Evolutionary conservation across 139 green algal species (phyloP), one percentile per base, ranked within the genome.

Genomic region (Axilococcus clingmanii): DNA sequence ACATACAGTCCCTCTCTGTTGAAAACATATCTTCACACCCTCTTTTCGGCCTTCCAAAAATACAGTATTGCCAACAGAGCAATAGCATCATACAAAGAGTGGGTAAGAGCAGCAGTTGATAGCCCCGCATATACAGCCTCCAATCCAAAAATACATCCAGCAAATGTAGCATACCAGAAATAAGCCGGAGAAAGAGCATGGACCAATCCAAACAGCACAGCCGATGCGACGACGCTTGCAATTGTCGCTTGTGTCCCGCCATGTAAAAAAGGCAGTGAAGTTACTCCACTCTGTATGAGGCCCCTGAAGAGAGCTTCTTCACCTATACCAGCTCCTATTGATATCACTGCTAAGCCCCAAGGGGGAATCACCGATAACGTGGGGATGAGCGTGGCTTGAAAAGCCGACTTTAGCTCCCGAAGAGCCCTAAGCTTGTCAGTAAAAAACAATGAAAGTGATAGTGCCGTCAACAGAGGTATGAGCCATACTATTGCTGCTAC

Each of bases 291-390:
- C 30, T 68, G 59, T 38, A 68, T 14, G 37, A 52, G 48, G 4
- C 8, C 59, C 7, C 59, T 15, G n/a, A 68, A 68, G 16, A 68
- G 51, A 1, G 50, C 55, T 34, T 68, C 59, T 11, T 68, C 59
- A 0, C 59, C 59, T 9, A 68, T 23, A 8, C 59, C 59, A 17
- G 59, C 59, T 2, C 59, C 59, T 1, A 52, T 15, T 2, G 59
- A 48, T 17, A 68, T 52, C 30, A 59, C 8, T 5, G 19, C 42
- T 37, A 68, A 30, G 30, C 59, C 59, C 46, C 27, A 62, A 5
- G 29, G 7, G 14, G 54, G 54, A 12, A 62, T 25, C 28, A 24
- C 15, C 15, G 23, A 12, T 15, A 60, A 37, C 38, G 48, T 35
- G 3, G 52, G 52, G 8, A 60, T 60, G 5, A 60, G 24, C 4